Evolutionary conservation across 2,329 filamentous ascomycete species (phyloP), one percentile per base, ranked within the genome.

Genomic region (Fusarium euwallaceae): DNA sequence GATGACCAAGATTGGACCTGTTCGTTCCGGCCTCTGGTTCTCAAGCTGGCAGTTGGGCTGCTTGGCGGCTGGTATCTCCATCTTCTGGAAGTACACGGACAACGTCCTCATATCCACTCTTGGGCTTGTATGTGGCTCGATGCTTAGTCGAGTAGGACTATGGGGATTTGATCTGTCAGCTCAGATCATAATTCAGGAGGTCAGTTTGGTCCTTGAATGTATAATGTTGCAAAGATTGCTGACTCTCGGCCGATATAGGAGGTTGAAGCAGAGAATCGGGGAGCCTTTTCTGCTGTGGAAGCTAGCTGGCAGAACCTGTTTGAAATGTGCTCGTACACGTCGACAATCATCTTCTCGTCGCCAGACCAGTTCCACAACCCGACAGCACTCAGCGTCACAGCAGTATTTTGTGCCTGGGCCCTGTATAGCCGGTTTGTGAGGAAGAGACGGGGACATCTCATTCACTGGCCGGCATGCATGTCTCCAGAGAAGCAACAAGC

Each of bases 1-100:
- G 16, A 91, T 91, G 85, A 76, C 75, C 3, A 82, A 81, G 43
- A 87, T 92, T 43, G 90, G 91, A 0, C 83, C 87, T 1, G 84
- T 94, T 9, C 85, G 93, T n/a, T 87, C 88, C 0, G 93, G 93
- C 0, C 85, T 95, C 4, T 95, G 93, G 93, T 91, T 90, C 71
- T 79, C 92, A 11, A 91, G 88, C 65, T 93, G 91, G 89, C 92
- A 95, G 78, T 84, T 92, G n/a, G 66, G 84, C 4, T 91, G 87
- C 74, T 82, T 92, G 6, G 84, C 83, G 2, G 83, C 80, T 0
- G 88, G 85, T 0, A 80, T 87, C 4, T 75, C 78, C 3, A 79
- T 85, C 20, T 89, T 89, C 74, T 84, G 84, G 72, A 60, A 17
- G 11, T 76, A 74, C 61, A 78, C 73, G 2, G 75, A 78, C 6